These are phyloP conservation scores for Podospora tetraspora DNA, from an alignment of 495 filamentous ascomycete species.

Conservation along the genomic window DNA sequence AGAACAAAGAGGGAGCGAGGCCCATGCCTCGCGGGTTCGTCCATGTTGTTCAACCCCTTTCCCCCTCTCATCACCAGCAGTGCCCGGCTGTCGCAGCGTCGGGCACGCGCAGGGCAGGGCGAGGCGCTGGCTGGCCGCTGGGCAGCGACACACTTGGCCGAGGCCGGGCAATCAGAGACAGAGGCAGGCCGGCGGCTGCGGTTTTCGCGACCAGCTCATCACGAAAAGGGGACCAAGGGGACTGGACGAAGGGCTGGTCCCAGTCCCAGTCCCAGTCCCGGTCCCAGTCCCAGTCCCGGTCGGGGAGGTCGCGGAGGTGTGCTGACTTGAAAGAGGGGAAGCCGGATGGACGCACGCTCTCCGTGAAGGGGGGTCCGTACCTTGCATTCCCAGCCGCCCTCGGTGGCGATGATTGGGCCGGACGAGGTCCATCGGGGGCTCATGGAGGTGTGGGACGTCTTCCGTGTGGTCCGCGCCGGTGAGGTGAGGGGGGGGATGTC, in stretches of 20 bases:
- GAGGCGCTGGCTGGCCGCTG: not conserved
- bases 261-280: not conserved
- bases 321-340: not conserved
- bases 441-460: not conserved
- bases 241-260: not conserved
- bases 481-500: not conserved
- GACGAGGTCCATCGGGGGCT: not conserved
- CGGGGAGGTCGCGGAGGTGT: not conserved
- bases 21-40: no score
- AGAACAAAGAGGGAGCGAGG: not conserved
- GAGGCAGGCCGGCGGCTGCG: not conserved
- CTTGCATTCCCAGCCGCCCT: not conserved
- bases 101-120: not conserved
- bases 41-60: not conserved
- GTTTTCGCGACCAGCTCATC: not conserved
- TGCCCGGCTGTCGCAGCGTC: not conserved
- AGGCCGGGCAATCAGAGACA: not conserved
- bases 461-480: not conserved
- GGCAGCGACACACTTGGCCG: not conserved
- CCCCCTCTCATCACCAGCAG: not conserved
- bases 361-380: not conserved
- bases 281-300: not conserved
- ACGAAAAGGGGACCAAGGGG: not conserved
- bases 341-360: not conserved
- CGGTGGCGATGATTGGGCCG: not conserved